Evolutionary conservation across 2,329 filamentous ascomycete species (phyloP).

Genomic region (Capronia epimyces): DNA sequence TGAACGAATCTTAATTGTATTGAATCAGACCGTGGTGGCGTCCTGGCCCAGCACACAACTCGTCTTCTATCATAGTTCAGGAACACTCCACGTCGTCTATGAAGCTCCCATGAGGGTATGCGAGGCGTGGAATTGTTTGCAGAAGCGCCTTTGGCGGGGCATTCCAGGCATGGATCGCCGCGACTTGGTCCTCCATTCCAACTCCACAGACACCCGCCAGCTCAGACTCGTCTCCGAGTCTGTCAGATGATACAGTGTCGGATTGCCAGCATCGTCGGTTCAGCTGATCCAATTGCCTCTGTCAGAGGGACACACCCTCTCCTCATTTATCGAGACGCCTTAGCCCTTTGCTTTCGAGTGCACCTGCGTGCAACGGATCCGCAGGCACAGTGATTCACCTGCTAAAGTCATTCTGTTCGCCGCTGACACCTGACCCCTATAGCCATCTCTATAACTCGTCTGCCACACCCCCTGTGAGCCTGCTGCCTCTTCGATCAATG

Average conservation of each 20-base stretch:
- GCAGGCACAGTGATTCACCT: not conserved
- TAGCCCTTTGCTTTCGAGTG: not conserved
- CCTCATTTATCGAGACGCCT: not conserved
- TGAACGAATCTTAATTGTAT: too few species aligned
- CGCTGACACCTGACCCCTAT: not conserved
- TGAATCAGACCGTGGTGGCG: not conserved
- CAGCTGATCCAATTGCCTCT: not conserved
- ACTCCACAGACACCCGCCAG: not conserved
- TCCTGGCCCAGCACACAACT: not conserved
- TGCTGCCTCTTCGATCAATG: slow-evolving; percentile 4
- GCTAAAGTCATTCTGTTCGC: not conserved
- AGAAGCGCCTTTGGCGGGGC: not conserved
- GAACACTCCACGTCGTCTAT: not conserved
- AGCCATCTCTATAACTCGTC: not conserved
- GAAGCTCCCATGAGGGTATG: not conserved
- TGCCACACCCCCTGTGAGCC: not conserved
- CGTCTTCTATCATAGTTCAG: not conserved
- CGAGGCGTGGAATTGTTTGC: not conserved
- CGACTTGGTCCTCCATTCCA: not conserved
- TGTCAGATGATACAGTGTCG: slow-evolving; percentile 1
- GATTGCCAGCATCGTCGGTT: not conserved
- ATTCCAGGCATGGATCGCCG: not conserved
- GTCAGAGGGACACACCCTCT: not conserved
- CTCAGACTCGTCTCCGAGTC: not conserved
- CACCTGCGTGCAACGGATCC: not conserved